Evolutionary conservation across 352 stramenopile species (phyloP), one percentile per base, ranked within the genome.

Genomic region (Phytophthora pluvialis): DNA sequence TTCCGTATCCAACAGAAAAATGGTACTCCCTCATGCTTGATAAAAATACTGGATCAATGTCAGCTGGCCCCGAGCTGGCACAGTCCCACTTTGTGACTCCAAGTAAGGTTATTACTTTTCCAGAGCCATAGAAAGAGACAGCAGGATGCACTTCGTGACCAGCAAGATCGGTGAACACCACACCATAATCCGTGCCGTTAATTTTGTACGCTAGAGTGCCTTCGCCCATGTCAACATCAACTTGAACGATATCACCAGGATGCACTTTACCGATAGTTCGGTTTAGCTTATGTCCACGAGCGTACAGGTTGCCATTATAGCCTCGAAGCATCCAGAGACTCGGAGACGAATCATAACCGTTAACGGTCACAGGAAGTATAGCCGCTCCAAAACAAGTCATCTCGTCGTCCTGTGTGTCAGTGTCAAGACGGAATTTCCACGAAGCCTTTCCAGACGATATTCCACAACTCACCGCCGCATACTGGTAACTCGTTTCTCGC

Each of bases 261-360:
- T 97, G 90, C 2, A 97, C 87, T 75, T 96, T 97, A 7, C 86
- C 82, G 31, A 96, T 95, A 1, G 84, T 90, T 31, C 83, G 73
- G 31, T 65, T 92, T 36, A 98, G 59, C 51, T 97, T 97, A 60
- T 94, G 84, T 3, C 91, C 91, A 29, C 90, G 88, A 13, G 88
- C 87, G 49, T 98, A 98, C 28, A 98, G 58, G 44, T 96, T 95
- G 21, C 91, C 91, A 39, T 97, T 98, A 72, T 98, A 98, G 6
- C 90, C 88, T 44, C 91, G 80, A 2, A 96, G 63, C 91, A 98
- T 98, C 91, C 91, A 98, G 31, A 98, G 63, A 67, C 81, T 96
- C 8, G 89, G 86, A 21, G 89, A 97, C 12, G 90, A 96, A 54
- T 97, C 93, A 50, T 98, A 98, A 31, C 89, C 90, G 29, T 86